Conservation (phyloP, 352 stramenopile species). For the Phytophthora hybrid region DNA sequence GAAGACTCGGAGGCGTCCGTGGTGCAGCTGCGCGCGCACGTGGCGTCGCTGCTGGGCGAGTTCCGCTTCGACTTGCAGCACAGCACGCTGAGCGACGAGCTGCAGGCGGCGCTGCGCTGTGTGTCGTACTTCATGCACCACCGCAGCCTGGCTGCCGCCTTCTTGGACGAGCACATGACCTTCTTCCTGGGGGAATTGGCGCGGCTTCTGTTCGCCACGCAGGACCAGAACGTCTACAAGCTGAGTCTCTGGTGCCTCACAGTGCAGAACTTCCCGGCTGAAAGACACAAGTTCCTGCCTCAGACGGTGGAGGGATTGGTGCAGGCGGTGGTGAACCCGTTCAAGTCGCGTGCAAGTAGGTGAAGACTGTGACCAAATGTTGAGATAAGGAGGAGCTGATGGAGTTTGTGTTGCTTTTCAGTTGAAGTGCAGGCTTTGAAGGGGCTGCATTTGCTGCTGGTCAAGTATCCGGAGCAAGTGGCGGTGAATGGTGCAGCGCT, state of each 20-base stretch:
- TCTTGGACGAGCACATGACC: conserved; percentile 50
- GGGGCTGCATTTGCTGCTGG: conserved; percentile 57
- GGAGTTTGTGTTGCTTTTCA: conserved; percentile 16
- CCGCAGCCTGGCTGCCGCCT: conserved; percentile 41
- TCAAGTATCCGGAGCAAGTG: conserved; percentile 61
- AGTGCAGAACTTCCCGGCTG: conserved; percentile 63
- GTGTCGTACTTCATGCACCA: conserved; percentile 82
- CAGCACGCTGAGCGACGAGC: conserved; percentile 24
- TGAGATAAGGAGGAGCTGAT: not conserved
- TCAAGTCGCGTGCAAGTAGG: conserved; percentile 73
- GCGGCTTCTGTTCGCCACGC: conserved; percentile 58
- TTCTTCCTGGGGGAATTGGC: conserved; percentile 61
- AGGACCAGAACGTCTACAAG: conserved; percentile 72
- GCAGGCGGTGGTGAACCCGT: conserved; percentile 76
- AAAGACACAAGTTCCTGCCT: conserved; percentile 56
- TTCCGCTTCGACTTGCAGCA: conserved; percentile 59
- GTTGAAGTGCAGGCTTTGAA: conserved; percentile 74
- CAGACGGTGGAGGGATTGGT: conserved; percentile 70
- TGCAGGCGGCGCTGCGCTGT: conserved; percentile 52
- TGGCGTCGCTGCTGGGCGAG: conserved; percentile 49
- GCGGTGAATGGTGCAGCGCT: conserved; percentile 37
- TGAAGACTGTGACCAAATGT: not conserved
- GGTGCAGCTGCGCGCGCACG: conserved; percentile 41
- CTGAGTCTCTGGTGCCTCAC: conserved; percentile 72
- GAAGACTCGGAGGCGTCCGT: conserved; percentile 66